Base-by-base conservation (phyloP, 2,329 filamentous ascomycete species). In the Pseudogymnoascus sp. region DNA sequence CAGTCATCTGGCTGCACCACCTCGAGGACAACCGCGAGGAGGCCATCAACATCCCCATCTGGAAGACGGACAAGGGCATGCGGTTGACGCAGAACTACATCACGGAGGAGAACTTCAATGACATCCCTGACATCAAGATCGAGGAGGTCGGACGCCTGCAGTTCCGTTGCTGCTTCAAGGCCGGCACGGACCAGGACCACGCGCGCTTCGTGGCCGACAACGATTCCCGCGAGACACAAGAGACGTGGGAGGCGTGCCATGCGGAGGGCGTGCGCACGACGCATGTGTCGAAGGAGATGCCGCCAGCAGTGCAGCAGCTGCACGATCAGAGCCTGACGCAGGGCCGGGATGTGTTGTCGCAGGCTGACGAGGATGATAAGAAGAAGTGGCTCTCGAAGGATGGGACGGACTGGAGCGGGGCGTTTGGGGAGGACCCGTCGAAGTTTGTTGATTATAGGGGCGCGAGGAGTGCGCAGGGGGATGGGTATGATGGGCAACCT, bases 1-100 rank as follows among this genome's bases (percentile, higher is more conserved):
- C 93, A 0, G 81, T 89, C 0, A 77, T 97, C 28, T 98, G 93
- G 95, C 81, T 98, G 3, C 86, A 92, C 67, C 89, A 95, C 64
- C 80, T 98, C 7, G 81, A 88, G 10, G 95, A 98, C 71, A 89
- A 90, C 64, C 88, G 95, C 66, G 85, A 89, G 61, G 82, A 81
- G 1, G 83, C 89, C 12, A 88, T 97, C 70, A 89, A 95, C 67
- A 81, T 98, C n/a, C 95, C 93, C 0, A 89, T 99, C 63, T 98
- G 92, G 89, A 87, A 83, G 60, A 96, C 92, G 24, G 82, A 89
- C 69, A 89, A 90, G 63, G 81, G 87, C 0, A 79, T 84, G 65
- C 86, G 93, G 4, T 79, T 98, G 10, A 90, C 89, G 0, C 93
- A 98, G 72, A 98, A 96, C 73, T 97, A 93, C 75, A 89, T 97